Conservation (phyloP, 345 rosid species). For the Physaria fendleri region DNA sequence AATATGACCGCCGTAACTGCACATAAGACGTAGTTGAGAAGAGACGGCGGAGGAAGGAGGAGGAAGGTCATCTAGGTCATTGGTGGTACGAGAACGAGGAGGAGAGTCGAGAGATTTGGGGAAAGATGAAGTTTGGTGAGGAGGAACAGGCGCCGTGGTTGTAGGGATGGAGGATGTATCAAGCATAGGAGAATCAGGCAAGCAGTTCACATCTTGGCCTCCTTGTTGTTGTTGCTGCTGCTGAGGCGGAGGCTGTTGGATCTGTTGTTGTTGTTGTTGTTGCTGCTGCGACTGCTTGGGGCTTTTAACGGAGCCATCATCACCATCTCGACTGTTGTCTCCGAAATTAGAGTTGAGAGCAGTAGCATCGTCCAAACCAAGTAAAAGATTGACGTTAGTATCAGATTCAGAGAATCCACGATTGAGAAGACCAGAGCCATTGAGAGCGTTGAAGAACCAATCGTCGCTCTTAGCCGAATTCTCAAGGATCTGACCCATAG, state of each 20-base stretch:
- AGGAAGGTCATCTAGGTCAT: constrained; percentile 56
- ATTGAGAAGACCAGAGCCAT: constrained; percentile 49
- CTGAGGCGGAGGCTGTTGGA: constrained; percentile 7
- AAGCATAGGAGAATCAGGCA: constrained; percentile 93
- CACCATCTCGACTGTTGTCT: constrained; percentile 28
- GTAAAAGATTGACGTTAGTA: constrained; percentile 57
- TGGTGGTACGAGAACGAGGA: constrained; percentile 79
- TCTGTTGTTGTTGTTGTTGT: constrained; percentile 26
- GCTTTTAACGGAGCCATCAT: constrained; percentile 42
- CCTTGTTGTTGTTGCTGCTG: constrained; percentile 28
- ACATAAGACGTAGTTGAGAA: constrained; percentile 81
- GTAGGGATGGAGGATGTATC: constrained; percentile 47
- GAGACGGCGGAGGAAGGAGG: constrained; percentile 30
- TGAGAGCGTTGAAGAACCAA: constrained; percentile 85
- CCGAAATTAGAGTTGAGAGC: constrained; percentile 17
- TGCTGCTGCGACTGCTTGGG: no score
- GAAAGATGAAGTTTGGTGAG: constrained; percentile 22
- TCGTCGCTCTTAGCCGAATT: constrained; percentile 68
- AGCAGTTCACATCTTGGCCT: constrained; percentile 65
- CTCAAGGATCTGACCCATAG: constrained; percentile 67
- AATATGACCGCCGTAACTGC: constrained; percentile 88
- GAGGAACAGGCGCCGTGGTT: constrained; percentile 4
- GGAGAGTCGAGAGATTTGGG: constrained; percentile 66
- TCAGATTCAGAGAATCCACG: constrained; percentile 72
- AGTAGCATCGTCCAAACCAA: constrained; percentile 63